Evolutionary conservation across 2,329 filamentous ascomycete genomes (phyloP), one percentile per base, ranked within the genome.

Genomic region (Sporothrix phasma): DNA sequence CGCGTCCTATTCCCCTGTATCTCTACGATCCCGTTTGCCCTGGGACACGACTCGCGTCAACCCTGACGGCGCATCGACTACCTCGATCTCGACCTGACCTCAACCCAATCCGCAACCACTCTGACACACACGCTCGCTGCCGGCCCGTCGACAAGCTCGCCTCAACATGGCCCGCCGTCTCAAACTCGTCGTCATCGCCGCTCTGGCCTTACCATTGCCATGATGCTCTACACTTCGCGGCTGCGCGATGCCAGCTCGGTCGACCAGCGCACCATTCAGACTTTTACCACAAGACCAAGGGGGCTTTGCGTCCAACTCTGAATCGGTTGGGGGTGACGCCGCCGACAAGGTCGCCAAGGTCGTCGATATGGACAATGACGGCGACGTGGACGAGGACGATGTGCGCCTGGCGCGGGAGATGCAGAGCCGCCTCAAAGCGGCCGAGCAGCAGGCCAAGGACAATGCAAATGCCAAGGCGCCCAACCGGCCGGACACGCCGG

Each of bases 201-300:
- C 86, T 64, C 69, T 92, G 69, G 79, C 86, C 78, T 83, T 65
- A 75, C 93, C 66, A 76, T 93, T 69, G 80, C 87, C 53, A 77
- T 88, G 63, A 78, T 95, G 69, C 91, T 93, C 78, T 87, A 90
- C 73, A 88, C 87, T 22, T 82, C 81, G n/a, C 81, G 80, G 58
- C 77, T 83, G 61, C 80, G 81, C 64, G 77, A 81, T 59, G 78
- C 79, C 39, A 74, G 77, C 66, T 77, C 78, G 56, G 80, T 75
- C 49, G 80, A 81, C 69, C 64, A 66, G 65, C 66, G 64, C 15
- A 67, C 76, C 41, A 70, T 79, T 2, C 76, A 79, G 83, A 84
- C 70, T 87, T 87, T 69, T 86, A 86, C 75, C 76, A 79, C 67
- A 84, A 81, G 74, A 87, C 84, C 29, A 77, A 81, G 69, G 76